These are phyloP conservation scores for Arabis alpina DNA, from an alignment of 345 rosid species.

Conservation along the genomic window DNA sequence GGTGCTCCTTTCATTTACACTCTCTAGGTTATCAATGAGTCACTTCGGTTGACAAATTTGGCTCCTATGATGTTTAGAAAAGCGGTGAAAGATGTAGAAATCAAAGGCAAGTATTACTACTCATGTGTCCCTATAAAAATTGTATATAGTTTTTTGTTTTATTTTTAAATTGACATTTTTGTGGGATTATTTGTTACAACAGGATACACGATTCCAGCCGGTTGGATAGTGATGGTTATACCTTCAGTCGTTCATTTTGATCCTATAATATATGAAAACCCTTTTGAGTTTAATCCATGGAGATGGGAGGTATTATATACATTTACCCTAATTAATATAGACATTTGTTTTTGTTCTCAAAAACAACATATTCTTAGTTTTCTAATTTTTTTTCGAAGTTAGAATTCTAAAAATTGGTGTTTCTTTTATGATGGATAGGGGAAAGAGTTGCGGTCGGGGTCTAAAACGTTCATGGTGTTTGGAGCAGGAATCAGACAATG, in stretches of 20 bases:
- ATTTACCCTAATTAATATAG: neutral
- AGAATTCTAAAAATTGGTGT: too few species aligned
- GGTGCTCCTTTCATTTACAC: neutral
- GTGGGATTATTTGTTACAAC: neutral
- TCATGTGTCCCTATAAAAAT: neutral
- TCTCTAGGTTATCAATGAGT: constrained; percentile 55
- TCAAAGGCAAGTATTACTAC: constrained; percentile 30
- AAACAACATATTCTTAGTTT: neutral
- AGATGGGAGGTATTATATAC: constrained; percentile 46
- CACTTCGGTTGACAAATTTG: constrained; percentile 47
- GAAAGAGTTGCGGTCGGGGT: constrained; percentile 39
- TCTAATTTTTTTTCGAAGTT: too few species aligned
- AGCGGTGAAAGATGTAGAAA: constrained; percentile 43
- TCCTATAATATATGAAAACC: constrained; percentile 43
- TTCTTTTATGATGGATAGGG: constrained; percentile 24
- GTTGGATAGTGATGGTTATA: constrained; percentile 47
- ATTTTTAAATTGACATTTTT: neutral
- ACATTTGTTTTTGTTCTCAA: neutral
- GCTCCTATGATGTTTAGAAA: constrained; percentile 48
- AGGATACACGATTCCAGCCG: constrained; percentile 56
- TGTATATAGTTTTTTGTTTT: too few species aligned
- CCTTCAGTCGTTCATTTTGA: constrained; percentile 41
- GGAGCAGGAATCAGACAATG: constrained; percentile 55
- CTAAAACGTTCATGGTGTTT: constrained; percentile 55
- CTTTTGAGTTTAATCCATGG: constrained; percentile 52